Evolutionary conservation across 805 yeast genomes (phyloP), one percentile per base, ranked within the genome.

Genomic region (Yarrowia divulgata): DNA sequence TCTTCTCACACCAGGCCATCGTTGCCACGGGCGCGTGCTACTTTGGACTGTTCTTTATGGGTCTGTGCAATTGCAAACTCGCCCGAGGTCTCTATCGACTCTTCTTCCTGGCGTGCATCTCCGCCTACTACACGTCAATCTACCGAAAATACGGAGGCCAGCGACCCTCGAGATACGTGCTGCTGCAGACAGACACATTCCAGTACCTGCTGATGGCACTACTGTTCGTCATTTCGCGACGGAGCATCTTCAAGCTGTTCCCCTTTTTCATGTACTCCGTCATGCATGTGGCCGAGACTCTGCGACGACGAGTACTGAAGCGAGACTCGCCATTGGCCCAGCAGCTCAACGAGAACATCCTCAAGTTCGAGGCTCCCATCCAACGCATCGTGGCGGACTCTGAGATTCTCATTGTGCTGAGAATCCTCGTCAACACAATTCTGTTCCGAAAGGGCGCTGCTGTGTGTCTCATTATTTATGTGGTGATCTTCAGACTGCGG

Each of bases 401-500:
- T 23, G 91, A 89, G 71, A 72, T 86, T 32, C 70, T 80, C 57
- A 75, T 82, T 34, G 77, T 83, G 39, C 68, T 88, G 62, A 74
- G 88, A 62, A 70, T 81, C 43, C 29, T 78, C 6, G 60, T 77
- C 29, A 85, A 89, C 73, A 82, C 88, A 18, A 37, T 90, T 29
- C 74, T 88, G 23, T 85, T 87, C 77, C 83, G 87, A 74, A 82
- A 80, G 69, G 87, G 88, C 71, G 89, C 93, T n/a, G 85, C 90
- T 82, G 72, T 87, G 49, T 72, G 80, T 9, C 54, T 81, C 54
- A 80, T 87, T 1, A 81, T 89, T 29, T 73, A 84, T 29, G 76
- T 83, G 1, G 69, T 86, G 18, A 91, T 93, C 80, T 82, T 90
- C 78, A 88, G 91, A 78, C 76, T 90, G 69, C 86, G 96, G 77